Conservation (phyloP, 169 alveolate genomes). For the Eimeria zaria region DNA sequence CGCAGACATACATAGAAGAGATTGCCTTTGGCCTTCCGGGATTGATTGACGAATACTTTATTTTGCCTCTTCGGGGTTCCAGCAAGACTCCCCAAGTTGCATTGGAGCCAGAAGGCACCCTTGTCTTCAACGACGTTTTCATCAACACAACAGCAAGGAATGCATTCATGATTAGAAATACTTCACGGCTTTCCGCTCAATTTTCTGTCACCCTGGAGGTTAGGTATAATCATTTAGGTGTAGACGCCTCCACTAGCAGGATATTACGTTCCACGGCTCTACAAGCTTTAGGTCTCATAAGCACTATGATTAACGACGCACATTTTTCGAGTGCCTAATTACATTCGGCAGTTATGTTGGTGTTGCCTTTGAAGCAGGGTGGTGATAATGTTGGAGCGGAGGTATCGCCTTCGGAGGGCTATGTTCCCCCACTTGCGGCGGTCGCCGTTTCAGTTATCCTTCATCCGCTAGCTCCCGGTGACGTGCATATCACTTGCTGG, state of each 20-base stretch:
- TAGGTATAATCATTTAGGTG: background rate
- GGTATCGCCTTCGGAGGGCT: slow-evolving; percentile 48
- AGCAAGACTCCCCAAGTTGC: slow-evolving; percentile 89
- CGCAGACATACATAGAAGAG: slow-evolving; percentile 72
- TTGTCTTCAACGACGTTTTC: slow-evolving; percentile 94
- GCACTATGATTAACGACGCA: background rate
- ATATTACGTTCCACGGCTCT: too few species aligned
- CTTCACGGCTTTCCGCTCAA: slow-evolving; percentile 55
- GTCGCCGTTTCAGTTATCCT: slow-evolving; percentile 39
- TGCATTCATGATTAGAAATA: slow-evolving; percentile 89
- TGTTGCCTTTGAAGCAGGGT: slow-evolving; percentile 7
- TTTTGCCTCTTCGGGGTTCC: slow-evolving; percentile 75
- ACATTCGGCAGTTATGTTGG: background rate
- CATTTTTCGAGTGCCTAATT: background rate
- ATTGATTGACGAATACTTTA: background rate
- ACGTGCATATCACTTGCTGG: slow-evolving; percentile 52
- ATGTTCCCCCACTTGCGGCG: slow-evolving; percentile 47
- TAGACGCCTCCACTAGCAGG: background rate
- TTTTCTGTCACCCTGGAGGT: slow-evolving; percentile 59
- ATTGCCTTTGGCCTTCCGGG: slow-evolving; percentile 62
- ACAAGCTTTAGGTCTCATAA: background rate
- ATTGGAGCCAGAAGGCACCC: slow-evolving; percentile 94
- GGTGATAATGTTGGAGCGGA: slow-evolving; percentile 6
- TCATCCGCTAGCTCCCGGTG: slow-evolving; percentile 61
- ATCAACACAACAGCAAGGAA: slow-evolving; percentile 92